phyloP scores from a whole-genome alignment of 257 asterid genomes.

The Fraxinus quadrangulata region DNA sequence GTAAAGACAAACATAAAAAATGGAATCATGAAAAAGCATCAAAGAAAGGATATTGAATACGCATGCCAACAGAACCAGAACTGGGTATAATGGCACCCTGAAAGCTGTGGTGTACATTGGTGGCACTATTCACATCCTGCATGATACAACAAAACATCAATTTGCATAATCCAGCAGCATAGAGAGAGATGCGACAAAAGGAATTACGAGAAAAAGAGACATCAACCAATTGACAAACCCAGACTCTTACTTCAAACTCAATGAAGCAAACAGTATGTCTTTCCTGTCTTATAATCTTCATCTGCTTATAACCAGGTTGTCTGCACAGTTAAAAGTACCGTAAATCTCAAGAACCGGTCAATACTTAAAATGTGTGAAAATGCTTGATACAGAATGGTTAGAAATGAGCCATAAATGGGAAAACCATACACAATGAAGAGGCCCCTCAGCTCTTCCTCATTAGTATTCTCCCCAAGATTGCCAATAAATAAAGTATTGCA shows the following conservation, averaged over 20 bases:
- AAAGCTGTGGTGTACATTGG: slow-evolving; percentile 82
- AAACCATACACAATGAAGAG: slow-evolving; percentile 68
- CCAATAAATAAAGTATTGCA: slow-evolving; percentile 99
- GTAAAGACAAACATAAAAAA: not conserved
- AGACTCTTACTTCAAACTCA: slow-evolving; percentile 85
- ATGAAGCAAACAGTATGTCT: slow-evolving; percentile 99
- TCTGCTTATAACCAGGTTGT: slow-evolving; percentile 97
- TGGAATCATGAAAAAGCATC: not conserved
- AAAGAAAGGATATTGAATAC: slow-evolving; percentile 94
- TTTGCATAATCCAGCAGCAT: slow-evolving; percentile 3
- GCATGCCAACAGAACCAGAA: slow-evolving; percentile 99
- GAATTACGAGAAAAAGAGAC: slow-evolving; percentile 19
- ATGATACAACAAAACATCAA: slow-evolving; percentile 16
- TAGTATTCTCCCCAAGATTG: slow-evolving; percentile 90
- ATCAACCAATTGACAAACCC: slow-evolving; percentile 11
- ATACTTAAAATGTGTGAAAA: slow-evolving; percentile 2
- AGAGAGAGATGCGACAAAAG: slow-evolving; percentile 6
- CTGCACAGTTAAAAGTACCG: slow-evolving; percentile 40
- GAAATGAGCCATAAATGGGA: slow-evolving; percentile 21
- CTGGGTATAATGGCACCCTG: slow-evolving; percentile 98
- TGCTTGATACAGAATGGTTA: not conserved
- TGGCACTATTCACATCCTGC: slow-evolving; percentile 93
- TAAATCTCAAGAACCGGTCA: slow-evolving; percentile 16
- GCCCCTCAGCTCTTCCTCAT: slow-evolving; percentile 92
- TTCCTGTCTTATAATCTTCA: slow-evolving; percentile 93